Base-by-base conservation (phyloP, 2,329 filamentous ascomycete genomes). In the Chaetothyriales sp. region DNA sequence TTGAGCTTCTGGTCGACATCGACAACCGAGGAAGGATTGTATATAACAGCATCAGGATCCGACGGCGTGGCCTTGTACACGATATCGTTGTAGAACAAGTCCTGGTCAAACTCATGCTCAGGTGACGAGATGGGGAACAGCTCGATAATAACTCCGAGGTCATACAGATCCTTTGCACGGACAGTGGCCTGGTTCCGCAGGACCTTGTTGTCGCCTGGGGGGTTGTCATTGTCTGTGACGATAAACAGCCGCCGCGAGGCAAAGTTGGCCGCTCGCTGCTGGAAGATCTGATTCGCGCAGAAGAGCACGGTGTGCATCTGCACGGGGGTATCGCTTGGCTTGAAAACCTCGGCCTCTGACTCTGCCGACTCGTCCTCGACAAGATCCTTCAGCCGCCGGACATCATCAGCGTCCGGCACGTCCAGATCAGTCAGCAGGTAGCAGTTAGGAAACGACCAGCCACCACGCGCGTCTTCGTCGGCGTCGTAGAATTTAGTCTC, bases 41-140 rank as follows among this genome's bases (percentile, higher is more conserved):
- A 72, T 6, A 73, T 69, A 9, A 78, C 75, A 2, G 78, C 80
- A 57, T 84, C 83, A 51, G 86, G 85, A 45, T 86, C 80, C 9
- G 75, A 71, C 3, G 84, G 79, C 32, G 85, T 71, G 3, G 72
- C 77, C 52, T 82, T 84, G 67, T 96, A 96, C 53, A 96, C 83
- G 47, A 98, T 92, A 63, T 95, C 88, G 84, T 96, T 86, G 66
- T 95, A 98, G 66, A 98, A 98, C 52, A 84, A 89, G 51, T 78
- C 74, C 3, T 86, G 73, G 57, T 95, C 83, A 62, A 98, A 98
- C 32, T 76, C 77, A 55, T 78, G 75, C 25, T 81, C 81, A 1
- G 78, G 78, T 20, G 70, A 73, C 4, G 83, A 85, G 51, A 98
- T 90, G 0, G 92, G 89, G 59, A 96, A 98, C 0, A 98, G 72